Conservation (phyloP, 2,329 filamentous ascomycete genomes). For the Achaetomium macrosporum region DNA sequence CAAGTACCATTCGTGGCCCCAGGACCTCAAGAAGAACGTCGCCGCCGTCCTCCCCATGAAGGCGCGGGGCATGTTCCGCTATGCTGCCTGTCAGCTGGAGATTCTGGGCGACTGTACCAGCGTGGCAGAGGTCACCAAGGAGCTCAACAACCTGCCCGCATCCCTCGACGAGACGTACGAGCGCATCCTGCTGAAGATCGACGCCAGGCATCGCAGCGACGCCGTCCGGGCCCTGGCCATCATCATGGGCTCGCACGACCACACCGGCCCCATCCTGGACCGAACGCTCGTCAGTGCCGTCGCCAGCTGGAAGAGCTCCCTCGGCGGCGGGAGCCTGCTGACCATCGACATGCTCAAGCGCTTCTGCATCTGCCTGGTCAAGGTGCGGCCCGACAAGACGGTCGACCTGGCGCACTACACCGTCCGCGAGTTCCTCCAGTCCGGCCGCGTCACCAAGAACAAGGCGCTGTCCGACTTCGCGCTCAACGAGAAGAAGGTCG, state of each 20-base stretch:
- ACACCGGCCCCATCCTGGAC: too few relatives aligned
- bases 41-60: background rate
- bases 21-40: background rate
- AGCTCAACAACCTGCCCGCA: slow-evolving; percentile 8
- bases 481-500: background rate
- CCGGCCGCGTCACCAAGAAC: background rate
- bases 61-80: slow-evolving; percentile 19
- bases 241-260: background rate
- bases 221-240: background rate
- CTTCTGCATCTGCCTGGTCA: background rate
- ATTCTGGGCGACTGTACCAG: slow-evolving; percentile 7
- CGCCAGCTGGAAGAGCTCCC: too few relatives aligned
- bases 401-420: slow-evolving; percentile 8
- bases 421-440: slow-evolving; percentile 5
- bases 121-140: too few relatives aligned
- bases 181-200: slow-evolving; percentile 10
- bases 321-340: background rate
- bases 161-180: slow-evolving; percentile 19
- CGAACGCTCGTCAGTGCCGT: too few relatives aligned
- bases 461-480: background rate
- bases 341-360: background rate
- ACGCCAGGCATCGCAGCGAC: slow-evolving; percentile 4
- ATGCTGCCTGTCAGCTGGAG: slow-evolving; percentile 19
- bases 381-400: background rate
- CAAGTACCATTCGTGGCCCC: slow-evolving; percentile 5